Conservation (phyloP, 75 land plant species). For the Pinus albicaulis region DNA sequence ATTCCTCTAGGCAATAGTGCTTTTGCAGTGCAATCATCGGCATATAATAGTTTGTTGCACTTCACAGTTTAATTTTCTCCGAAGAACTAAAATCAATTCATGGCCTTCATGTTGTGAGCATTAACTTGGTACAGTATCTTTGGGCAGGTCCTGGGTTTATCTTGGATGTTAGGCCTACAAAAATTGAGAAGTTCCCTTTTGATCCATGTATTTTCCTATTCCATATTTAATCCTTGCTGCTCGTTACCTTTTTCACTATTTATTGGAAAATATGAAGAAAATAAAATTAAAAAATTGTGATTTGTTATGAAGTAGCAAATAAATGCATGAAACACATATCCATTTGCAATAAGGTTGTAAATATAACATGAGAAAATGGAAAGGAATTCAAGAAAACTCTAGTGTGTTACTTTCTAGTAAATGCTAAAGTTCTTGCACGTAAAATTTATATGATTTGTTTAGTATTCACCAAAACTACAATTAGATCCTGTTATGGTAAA, state of each 20-base stretch:
- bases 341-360: neutral
- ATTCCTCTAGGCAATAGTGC: neutral
- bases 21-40: conserved; percentile 2
- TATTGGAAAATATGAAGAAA: neutral
- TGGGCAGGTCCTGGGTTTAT: conserved; percentile 66
- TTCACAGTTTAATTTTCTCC: neutral
- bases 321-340: neutral
- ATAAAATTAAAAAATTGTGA: neutral
- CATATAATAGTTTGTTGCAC: neutral
- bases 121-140: too few species aligned
- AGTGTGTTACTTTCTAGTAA: too few species aligned
- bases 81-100: neutral
- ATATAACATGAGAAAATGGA: neutral
- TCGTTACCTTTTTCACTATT: neutral
- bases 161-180: conserved; percentile 80
- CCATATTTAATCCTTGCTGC: neutral
- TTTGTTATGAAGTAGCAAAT: neutral
- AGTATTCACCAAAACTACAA: neutral
- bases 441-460: neutral
- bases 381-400: neutral
- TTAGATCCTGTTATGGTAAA: neutral
- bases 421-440: too few species aligned
- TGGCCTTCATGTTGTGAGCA: neutral
- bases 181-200: conserved; percentile 67
- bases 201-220: conserved; percentile 73